These are phyloP conservation scores for Conoideocrella luteorostrata DNA, from an alignment of 2,329 filamentous ascomycete genomes.

Conservation along the genomic window DNA sequence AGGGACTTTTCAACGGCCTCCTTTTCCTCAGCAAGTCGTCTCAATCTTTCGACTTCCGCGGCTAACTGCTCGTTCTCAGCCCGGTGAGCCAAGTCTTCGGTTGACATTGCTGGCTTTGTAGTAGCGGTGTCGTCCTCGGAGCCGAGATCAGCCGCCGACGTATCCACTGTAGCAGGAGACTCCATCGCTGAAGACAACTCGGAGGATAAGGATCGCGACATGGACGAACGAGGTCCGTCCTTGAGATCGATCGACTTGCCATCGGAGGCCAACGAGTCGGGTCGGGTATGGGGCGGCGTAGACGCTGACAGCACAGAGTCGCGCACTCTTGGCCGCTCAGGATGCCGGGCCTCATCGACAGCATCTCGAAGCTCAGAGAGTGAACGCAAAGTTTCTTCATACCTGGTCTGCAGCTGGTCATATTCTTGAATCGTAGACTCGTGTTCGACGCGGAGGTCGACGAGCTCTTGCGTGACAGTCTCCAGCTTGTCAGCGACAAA, in stretches of 20 bases:
- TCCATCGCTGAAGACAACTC: conserved; percentile 86
- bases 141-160: conserved; percentile 49
- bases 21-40: conserved; percentile 65
- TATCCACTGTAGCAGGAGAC: conserved; percentile 59
- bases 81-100: conserved; percentile 31
- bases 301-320: conserved; percentile 49
- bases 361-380: conserved; percentile 81
- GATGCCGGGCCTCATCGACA: conserved; percentile 70
- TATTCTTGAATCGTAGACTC: conserved; percentile 77
- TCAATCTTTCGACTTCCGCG: conserved; percentile 66
- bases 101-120: conserved; percentile 34
- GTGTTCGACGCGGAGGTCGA: conserved; percentile 85
- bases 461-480: conserved; percentile 81
- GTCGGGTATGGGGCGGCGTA: conserved; percentile 45
- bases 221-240: conserved; percentile 58
- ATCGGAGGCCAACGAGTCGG: conserved; percentile 80
- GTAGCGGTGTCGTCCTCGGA: conserved; percentile 36
- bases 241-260: conserved; percentile 64
- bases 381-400: conserved; percentile 78
- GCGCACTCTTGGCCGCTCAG: conserved; percentile 38
- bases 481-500: conserved; percentile 92
- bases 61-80: conserved; percentile 38
- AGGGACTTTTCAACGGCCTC: conserved; percentile 69
- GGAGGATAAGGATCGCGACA: conserved; percentile 83
- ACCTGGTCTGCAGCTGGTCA: conserved; percentile 77